Evolutionary conservation across 1,284 basidiomycete species (phyloP), one percentile per base, ranked within the genome.

Genomic region (Termitomyces sp.): DNA sequence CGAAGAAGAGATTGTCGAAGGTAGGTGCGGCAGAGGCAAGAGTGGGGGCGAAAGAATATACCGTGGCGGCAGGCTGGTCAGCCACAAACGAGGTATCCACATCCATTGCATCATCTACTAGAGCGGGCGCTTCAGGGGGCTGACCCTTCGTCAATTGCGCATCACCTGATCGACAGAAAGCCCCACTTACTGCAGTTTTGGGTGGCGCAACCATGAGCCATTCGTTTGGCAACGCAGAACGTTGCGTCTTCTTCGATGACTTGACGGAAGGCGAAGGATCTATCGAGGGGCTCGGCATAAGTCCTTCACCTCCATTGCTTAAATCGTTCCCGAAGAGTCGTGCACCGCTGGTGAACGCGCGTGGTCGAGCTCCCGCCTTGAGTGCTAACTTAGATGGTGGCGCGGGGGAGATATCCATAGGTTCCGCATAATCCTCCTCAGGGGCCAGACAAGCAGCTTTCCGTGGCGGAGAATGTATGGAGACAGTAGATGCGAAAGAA

Each of bases 381-480:
- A 60, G 44, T 40, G 61, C 48, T 26, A 69, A 62, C 58, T 68
- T 70, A 50, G 68, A 54, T 45, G 71, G 56, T 34, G 79, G 86
- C 13, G 77, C 79, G 12, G 89, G 89, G 3, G 89, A 90, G 43
- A 90, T 86, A 64, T 91, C 88, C 88, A 91, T 91, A 3, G 85
- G 79, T 58, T 82, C 76, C 40, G 75, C 72, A 57, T 70, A 75
- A 53, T 73, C 75, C 56, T 68, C 69, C 36, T 82, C 78, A 34
- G 75, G 70, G 30, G 76, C 63, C 54, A 84, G 67, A 44, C 71
- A 67, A 54, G 74, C 64, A 54, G 71, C 63, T 28, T 78, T 72
- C 49, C 70, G 76, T 9, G 80, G 74, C 36, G 88, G 86, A 26
- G 88, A 89, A 64, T 87, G 78, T 44, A 91, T 72, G 6, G 88